Conservation (phyloP, 345 rosid genomes). For the Dovyalis caffra region DNA sequence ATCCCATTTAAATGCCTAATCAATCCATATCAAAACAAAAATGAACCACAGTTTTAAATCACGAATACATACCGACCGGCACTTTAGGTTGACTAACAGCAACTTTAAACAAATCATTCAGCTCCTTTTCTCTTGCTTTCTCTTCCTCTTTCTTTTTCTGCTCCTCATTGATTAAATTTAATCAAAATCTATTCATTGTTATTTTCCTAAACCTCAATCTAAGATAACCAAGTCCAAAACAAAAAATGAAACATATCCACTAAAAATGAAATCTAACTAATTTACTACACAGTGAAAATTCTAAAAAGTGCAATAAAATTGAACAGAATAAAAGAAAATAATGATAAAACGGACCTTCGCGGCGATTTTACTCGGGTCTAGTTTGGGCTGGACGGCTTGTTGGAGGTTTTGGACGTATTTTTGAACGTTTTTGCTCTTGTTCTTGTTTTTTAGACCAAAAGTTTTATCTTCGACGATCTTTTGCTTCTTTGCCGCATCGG, state of each 20-base stretch:
- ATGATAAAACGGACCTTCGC: conserved; percentile 53
- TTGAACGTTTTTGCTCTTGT: conserved; percentile 93
- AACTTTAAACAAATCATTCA: conserved; percentile 85
- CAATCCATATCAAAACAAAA: not conserved
- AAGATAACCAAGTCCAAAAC: too few species aligned
- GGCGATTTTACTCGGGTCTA: conserved; percentile 59
- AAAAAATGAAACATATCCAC: not conserved
- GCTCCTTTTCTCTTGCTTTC: conserved; percentile 88
- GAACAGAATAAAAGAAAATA: not conserved
- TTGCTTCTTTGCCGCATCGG: conserved; percentile 89
- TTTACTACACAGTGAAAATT: not conserved
- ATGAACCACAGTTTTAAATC: not conserved
- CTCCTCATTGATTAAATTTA: conserved; percentile 12
- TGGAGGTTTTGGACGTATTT: conserved; percentile 85
- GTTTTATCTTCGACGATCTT: conserved; percentile 96
- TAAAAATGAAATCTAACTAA: not conserved
- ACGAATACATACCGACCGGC: conserved; percentile 50
- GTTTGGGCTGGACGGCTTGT: conserved; percentile 76
- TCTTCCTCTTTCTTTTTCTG: conserved; percentile 99
- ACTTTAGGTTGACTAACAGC: conserved; percentile 97
- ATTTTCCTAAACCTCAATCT: too few species aligned
- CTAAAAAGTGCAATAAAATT: not conserved
- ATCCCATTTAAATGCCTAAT: not conserved
- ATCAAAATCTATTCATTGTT: not conserved
- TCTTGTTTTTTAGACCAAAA: conserved; percentile 89